Conservation (phyloP, 2,329 filamentous ascomycete genomes). For the Trichoderma simmonsii region DNA sequence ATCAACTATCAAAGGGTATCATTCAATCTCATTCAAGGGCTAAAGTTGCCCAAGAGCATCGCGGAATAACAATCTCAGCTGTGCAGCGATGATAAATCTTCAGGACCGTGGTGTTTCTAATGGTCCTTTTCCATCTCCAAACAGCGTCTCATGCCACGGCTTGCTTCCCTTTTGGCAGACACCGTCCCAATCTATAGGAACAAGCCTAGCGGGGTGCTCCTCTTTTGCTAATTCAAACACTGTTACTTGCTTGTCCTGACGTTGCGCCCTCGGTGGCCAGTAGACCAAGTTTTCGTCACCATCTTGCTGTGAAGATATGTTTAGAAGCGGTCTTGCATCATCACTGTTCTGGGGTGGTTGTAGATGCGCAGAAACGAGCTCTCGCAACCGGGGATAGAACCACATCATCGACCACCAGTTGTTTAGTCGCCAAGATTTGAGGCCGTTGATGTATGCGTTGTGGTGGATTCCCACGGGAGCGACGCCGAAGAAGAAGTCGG, state of each 20-base stretch:
- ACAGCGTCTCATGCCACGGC: neutral
- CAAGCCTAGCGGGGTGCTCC: neutral
- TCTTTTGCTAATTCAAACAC: neutral
- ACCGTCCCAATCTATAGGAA: neutral
- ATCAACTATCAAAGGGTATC: neutral
- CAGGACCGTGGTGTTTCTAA: neutral
- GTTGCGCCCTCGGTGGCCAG: neutral
- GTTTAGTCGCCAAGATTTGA: neutral
- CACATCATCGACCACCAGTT: constrained; percentile 3
- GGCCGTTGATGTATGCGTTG: constrained; percentile 10
- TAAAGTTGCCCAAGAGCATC: neutral
- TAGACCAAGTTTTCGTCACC: neutral
- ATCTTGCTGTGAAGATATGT: neutral
- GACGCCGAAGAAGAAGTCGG: neutral
- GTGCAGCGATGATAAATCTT: neutral
- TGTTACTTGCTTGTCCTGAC: neutral
- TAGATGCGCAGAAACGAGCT: neutral
- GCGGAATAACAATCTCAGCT: no score
- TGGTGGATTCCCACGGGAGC: constrained; percentile 9
- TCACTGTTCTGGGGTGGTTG: neutral
- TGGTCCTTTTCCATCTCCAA: neutral
- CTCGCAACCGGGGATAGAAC: neutral
- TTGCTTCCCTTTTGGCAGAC: neutral
- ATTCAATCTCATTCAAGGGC: neutral
- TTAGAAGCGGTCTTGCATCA: neutral